Percentiles rank a stretch among this genome's conserved stretches.
Conservation (phyloP, 352 stramenopile genomes). For the Saprolegnia parasitica region DNA sequence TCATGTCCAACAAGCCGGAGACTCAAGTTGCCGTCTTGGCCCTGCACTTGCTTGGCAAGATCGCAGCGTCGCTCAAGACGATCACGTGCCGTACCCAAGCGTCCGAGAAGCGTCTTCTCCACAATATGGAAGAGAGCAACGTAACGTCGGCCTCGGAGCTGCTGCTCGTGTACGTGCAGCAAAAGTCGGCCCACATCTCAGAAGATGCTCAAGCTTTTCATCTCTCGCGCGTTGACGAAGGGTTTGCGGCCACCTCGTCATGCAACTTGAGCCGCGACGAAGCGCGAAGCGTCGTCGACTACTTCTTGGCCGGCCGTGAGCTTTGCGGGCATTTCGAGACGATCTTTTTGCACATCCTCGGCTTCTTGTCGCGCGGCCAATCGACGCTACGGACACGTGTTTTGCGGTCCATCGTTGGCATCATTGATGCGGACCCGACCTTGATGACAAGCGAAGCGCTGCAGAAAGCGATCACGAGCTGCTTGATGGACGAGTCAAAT, state of each 20-base stretch:
- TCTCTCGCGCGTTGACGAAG: conserved; percentile 37
- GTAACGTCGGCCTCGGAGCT: not conserved
- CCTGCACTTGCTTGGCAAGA: conserved; percentile 67
- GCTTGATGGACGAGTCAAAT: conserved; percentile 70
- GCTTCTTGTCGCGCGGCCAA: conserved; percentile 61
- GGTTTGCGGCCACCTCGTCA: not conserved
- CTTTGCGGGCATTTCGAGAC: conserved; percentile 68
- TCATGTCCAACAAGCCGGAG: conserved; percentile 55
- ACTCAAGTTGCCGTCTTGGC: conserved; percentile 60
- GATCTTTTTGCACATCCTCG: conserved; percentile 69
- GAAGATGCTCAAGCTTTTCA: conserved; percentile 55
- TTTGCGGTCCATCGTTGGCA: conserved; percentile 65
- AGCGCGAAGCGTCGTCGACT: conserved; percentile 41
- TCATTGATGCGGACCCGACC: conserved; percentile 81
- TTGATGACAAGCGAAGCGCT: conserved; percentile 69
- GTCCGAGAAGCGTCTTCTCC: not conserved
- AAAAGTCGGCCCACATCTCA: conserved; percentile 13
- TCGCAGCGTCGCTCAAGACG: conserved; percentile 67
- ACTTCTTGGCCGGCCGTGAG: conserved; percentile 47
- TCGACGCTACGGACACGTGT: conserved; percentile 68
- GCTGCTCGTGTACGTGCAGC: conserved; percentile 14
- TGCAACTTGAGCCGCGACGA: conserved; percentile 41
- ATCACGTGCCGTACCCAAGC: conserved; percentile 39
- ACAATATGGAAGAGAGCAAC: conserved; percentile 42
- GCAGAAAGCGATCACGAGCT: conserved; percentile 49